Evolutionary conservation across 2,329 filamentous ascomycete genomes (phyloP), one percentile per base, ranked within the genome.

Genomic region (Chalaropsis thielavioides): DNA sequence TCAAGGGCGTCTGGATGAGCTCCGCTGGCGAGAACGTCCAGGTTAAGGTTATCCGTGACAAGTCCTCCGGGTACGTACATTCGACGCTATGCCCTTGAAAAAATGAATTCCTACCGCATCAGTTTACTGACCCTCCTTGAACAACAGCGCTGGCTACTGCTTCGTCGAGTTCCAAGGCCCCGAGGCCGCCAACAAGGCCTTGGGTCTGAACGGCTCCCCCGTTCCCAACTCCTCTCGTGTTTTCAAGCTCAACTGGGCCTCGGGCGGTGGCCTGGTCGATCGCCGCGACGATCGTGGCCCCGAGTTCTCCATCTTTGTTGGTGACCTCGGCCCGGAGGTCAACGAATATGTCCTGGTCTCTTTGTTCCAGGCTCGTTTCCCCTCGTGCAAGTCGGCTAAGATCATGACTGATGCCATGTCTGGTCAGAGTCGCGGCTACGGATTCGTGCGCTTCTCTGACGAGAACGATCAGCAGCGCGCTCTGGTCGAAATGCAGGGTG

Each of bases 221-320:
- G 95, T 99, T 70, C 92, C 92, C 58, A 96, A 96, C 82, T 95
- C 91, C 68, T 88, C 88, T 71, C 90, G 94, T 54, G 87, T 90
- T 61, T 99, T 99, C 83, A 97, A 97, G 82, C 85, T 99, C 68
- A 99, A 99, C 83, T 99, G 94, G 94, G 94, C 94, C 70, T 96
- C 91, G 69, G 94, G 94, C 70, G 94, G 94, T 73, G 94, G 94
- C 66, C 83, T 99, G 51, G 90, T 95, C 70, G 94, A 99, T 76
- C 88, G 94, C 75, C 89, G 90, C 71, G 94, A 97, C 75, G 94
- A 97, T 74, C 92, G 94, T 73, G 92, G 91, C 68, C 94, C 94
- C 35, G 94, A 99, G 76, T 97, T 86, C 76, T 92, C 88, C 71
- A 97, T 99, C 77, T 99, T 99, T 73, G 94, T 99, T 67, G 94